These are phyloP conservation scores for Lithospermum erythrorhizon DNA, from an alignment of 257 asterid genomes.

Conservation along the genomic window DNA sequence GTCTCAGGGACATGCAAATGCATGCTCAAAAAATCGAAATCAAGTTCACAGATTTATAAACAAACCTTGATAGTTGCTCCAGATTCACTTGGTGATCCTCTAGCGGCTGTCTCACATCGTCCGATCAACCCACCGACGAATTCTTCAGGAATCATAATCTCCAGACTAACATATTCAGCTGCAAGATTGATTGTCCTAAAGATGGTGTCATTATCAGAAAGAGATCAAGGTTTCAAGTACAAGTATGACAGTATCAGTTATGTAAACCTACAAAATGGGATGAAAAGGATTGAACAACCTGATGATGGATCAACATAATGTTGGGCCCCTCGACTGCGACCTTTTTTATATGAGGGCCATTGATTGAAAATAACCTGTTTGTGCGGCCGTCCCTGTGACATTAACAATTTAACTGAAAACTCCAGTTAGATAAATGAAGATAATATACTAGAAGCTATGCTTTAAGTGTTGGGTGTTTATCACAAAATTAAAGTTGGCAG, in stretches of 20 bases:
- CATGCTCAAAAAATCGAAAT: not conserved
- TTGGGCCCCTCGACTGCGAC: conserved; percentile 47
- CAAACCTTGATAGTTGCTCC: conserved; percentile 85
- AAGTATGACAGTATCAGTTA: conserved; percentile 20
- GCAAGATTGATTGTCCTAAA: conserved; percentile 43
- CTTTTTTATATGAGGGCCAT: conserved; percentile 47
- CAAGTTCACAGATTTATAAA: not conserved
- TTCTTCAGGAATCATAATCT: conserved; percentile 77
- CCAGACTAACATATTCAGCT: conserved; percentile 74
- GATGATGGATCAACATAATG: conserved; percentile 57
- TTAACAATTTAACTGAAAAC: conserved; percentile 1
- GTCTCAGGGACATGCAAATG: not conserved
- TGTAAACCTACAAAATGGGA: conserved; percentile 12
- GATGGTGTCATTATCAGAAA: conserved; percentile 29
- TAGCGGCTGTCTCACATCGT: conserved; percentile 91
- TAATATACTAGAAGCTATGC: not conserved
- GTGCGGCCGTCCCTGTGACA: conserved; percentile 73
- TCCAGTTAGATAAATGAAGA: not conserved
- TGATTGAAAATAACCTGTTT: conserved; percentile 80
- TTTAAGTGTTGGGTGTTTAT: no score
- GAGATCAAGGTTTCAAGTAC: conserved; percentile 24
- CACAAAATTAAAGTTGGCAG: conserved; percentile 72
- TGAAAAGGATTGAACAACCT: conserved; percentile 37
- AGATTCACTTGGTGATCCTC: conserved; percentile 82
- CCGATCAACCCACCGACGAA: conserved; percentile 96